Conservation (phyloP, 768 basidiomycete genomes). For the Polyporus arcularius region DNA sequence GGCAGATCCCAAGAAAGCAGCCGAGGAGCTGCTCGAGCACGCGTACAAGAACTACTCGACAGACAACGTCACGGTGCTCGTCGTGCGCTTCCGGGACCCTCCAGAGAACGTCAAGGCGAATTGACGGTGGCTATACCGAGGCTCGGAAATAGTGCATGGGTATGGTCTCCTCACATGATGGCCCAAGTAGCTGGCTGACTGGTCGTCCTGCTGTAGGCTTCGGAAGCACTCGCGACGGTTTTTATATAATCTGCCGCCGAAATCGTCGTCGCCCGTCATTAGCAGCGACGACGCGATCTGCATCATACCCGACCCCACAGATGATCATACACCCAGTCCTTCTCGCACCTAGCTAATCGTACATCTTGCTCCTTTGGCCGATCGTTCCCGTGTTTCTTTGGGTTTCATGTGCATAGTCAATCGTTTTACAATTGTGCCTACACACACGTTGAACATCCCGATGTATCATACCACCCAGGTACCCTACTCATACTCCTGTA, state of each 20-base stretch:
- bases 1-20: slow-evolving; percentile 81
- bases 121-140: slow-evolving; percentile 18
- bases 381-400: background rate
- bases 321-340: background rate
- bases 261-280: slow-evolving; percentile 16
- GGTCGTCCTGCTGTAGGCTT: slow-evolving; percentile 7
- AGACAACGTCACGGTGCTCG: slow-evolving; percentile 92
- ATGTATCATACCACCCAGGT: slow-evolving; percentile 14
- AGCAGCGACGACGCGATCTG: background rate
- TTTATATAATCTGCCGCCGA: slow-evolving; percentile 15
- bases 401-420: background rate
- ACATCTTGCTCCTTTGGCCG: background rate
- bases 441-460: background rate
- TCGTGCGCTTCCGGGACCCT: slow-evolving; percentile 74
- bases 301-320: slow-evolving; percentile 4
- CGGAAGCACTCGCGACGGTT: slow-evolving; percentile 16
- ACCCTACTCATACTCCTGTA: slow-evolving; percentile 2
- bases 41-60: slow-evolving; percentile 88
- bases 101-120: slow-evolving; percentile 20
- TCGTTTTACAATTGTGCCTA: background rate
- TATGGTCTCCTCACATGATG: background rate
- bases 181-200: background rate
- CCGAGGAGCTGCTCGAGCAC: slow-evolving; percentile 71
- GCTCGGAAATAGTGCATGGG: slow-evolving; percentile 14
- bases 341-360: background rate